These are phyloP conservation scores for Rhodotorula toruloides DNA, from an alignment of 768 basidiomycete genomes.

Conservation along the genomic window DNA sequence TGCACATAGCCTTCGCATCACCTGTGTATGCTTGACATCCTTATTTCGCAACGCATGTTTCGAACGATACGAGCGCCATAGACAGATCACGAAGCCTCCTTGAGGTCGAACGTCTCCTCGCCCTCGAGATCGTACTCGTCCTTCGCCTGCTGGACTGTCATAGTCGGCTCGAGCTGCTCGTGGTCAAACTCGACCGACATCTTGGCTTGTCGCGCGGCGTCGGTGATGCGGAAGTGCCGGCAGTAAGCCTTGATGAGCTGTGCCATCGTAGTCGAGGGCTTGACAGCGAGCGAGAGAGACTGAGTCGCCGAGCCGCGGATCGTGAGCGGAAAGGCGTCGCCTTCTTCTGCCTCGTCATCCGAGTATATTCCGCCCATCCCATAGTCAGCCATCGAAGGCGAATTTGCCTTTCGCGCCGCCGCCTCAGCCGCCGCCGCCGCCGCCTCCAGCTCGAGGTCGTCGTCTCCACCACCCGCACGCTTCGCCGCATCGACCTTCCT, in stretches of 20 bases:
- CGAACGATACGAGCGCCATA: too few relatives aligned
- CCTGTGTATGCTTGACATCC: too few relatives aligned
- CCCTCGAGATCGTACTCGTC: constrained; percentile 31
- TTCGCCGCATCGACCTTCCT: background rate
- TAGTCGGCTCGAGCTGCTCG: constrained; percentile 5
- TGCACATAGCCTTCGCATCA: too few relatives aligned
- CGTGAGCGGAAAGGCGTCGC: constrained; percentile 19
- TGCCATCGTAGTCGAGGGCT: constrained; percentile 8
- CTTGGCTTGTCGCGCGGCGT: background rate
- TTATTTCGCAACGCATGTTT: too few relatives aligned
- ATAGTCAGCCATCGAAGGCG: background rate
- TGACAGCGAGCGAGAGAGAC: constrained; percentile 23
- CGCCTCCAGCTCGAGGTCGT: background rate
- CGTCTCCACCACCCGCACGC: background rate
- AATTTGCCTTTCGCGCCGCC: background rate
- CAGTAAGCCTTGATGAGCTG: constrained; percentile 21
- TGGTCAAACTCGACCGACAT: constrained; percentile 32
- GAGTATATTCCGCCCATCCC: too few relatives aligned
- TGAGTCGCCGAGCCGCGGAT: constrained; percentile 14
- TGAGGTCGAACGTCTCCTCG: constrained; percentile 33
- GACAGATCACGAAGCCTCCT: too few relatives aligned
- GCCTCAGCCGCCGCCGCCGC: background rate
- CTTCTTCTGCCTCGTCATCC: background rate
- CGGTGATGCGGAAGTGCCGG: background rate
- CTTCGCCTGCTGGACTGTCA: constrained; percentile 12